Evolutionary conservation across 306 rosid genomes (phyloP), one percentile per base, ranked within the genome.

Genomic region (Begonia loranthoides): DNA sequence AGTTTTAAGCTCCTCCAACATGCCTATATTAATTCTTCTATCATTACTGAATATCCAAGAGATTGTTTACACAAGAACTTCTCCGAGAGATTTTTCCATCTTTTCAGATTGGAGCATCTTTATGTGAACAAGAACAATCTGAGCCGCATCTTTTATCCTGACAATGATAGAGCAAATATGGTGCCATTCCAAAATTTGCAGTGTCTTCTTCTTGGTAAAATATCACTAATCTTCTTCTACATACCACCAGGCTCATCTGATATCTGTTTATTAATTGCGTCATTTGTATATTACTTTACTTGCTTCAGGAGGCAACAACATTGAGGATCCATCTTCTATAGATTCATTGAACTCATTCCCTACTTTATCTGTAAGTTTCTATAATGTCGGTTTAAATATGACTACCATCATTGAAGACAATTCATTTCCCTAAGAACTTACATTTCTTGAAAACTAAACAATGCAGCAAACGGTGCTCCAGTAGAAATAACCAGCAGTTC

Each of bases 21-120:
- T 0, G 36, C 4, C 36, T 4, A 3, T 28, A 28, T 28, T 7
- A 28, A 28, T 28, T 28, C 36, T 28, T 28, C 36, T 4, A 28
- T 28, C 2, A 28, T 13, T n/a, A 59, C 13, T 11, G 28, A 28
- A 11, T n/a, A 22, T 19, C 51, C 45, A 40, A 16, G 57, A 51
- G 41, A 6, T 41, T 12, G 48, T 50, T 22, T 46, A 56, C 70
- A 56, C 7, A 28, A 28, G 51, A 59, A 50, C 66, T 72, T 61
- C 34, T 12, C n/a, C 59, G 63, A 58, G 45, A 60, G 46, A 15
- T 51, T 55, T 72, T 62, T 57, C 62, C 48, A 50, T 56, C 49
- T 66, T 71, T 52, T 65, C 78, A 90, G 99, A 81, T 90, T 86
- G 87, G 88, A 82, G 92, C 85, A 90, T 85, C 87, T 90, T 58